Percentiles rank a stretch among this genome's conserved stretches.
These are phyloP conservation scores for Brassica rapa DNA, from an alignment of 345 rosid genomes.

Conservation along the genomic window DNA sequence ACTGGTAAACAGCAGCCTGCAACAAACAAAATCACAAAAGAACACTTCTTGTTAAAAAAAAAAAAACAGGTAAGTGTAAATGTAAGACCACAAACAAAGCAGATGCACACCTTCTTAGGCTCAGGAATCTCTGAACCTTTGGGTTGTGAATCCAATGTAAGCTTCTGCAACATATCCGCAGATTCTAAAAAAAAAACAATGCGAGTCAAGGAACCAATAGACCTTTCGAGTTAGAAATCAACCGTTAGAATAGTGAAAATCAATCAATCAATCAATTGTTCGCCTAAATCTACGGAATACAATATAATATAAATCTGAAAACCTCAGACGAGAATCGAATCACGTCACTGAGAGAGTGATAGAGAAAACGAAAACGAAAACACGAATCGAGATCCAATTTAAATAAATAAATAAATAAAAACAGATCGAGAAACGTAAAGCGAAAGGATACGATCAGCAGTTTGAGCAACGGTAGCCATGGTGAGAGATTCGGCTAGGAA, in stretches of 20 bases:
- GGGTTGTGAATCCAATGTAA: constrained; percentile 63
- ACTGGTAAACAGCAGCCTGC: constrained; percentile 67
- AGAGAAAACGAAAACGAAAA: constrained; percentile 6
- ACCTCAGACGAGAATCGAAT: background rate
- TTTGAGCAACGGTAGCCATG: constrained; percentile 71
- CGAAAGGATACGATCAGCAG: constrained; percentile 82
- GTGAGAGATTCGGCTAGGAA: background rate
- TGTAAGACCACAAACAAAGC: background rate
- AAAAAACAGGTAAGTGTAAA: background rate
- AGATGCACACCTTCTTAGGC: constrained; percentile 58
- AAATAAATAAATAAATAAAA: background rate
- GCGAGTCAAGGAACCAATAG: constrained; percentile 57
- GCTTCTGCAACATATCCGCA: constrained; percentile 78
- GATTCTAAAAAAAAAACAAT: constrained; percentile 51
- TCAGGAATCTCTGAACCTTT: constrained; percentile 70
- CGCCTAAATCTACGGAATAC: background rate
- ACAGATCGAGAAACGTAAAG: constrained; percentile 33
- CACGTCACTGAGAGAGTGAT: background rate
- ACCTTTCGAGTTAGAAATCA: background rate
- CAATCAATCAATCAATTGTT: constrained; percentile 6
- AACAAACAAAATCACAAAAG: background rate
- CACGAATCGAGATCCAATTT: constrained; percentile 25
- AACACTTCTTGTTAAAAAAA: background rate
- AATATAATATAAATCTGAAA: background rate
- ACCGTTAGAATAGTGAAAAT: constrained; percentile 11